Base-by-base conservation (phyloP, 2,329 filamentous ascomycete genomes). In the Pseudogymnoascus sp. region DNA sequence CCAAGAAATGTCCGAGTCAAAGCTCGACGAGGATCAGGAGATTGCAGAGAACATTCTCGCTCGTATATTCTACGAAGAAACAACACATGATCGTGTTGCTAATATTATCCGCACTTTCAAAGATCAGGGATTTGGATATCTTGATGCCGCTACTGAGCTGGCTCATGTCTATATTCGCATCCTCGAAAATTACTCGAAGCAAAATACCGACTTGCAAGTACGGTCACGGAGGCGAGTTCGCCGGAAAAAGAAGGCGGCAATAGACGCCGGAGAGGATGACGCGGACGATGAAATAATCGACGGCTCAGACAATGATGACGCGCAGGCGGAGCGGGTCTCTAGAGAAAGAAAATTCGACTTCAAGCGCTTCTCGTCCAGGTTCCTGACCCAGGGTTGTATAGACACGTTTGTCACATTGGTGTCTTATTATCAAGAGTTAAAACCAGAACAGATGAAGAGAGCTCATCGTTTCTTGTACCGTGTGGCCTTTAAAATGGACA, bases 11-110 rank as follows among this genome's bases (percentile, higher is more conserved):
- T 81, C 87, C 1, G 86, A 89, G 56, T 95, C 91, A 1, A 82
- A 84, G 0, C 83, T 90, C 31, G 93, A 97, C 66, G 93, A 97
- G n/a, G 91, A 99, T 68, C 89, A 96, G 72, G 95, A 97, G 70
- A 97, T 99, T 73, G 93, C 95, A 0, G 93, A 99, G 73, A 99
- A 99, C 69, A 97, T 96, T 11, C 85, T 96, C 61, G 96, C 89
- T 70, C 90, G 93, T 66, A 91, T 99, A n/a, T 99, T 99, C 74
- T 99, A 99, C 76, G 95, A 99, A 75, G 92, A 97, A 72, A 85
- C 90, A 0, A 97, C 93, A 0, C 93, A 99, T 71, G 93, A 99
- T 66, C 83, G 90, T 23, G 84, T 99, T 61, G 84, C 93, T 31
- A 84, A 87, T 64, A 89, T 97, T 62, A 81, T 93, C 0, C 83